Evolutionary conservation across 768 basidiomycete species (phyloP).

Genomic region (Tylopilus sp.): DNA sequence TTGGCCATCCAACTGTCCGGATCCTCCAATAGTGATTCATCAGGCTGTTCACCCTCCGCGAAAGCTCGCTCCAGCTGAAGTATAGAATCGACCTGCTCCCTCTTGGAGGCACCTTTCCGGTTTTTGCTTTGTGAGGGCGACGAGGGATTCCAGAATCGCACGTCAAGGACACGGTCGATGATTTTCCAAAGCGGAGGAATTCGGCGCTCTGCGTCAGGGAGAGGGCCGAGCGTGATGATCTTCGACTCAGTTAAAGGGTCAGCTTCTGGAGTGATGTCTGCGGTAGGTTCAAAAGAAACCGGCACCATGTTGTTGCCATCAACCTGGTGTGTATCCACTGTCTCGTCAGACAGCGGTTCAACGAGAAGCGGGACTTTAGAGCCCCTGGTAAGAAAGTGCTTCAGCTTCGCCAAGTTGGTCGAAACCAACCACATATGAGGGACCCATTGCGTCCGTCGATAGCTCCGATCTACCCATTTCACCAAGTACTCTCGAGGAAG

Average conservation of each 20-base stretch:
- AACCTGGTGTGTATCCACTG: constrained; percentile 26
- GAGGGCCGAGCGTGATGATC: constrained; percentile 33
- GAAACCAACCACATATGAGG: constrained; percentile 88
- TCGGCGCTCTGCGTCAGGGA: constrained; percentile 66
- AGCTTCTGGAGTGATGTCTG: constrained; percentile 34
- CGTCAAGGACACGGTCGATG: constrained; percentile 87
- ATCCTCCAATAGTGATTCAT: constrained; percentile 49
- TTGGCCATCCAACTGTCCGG: constrained; percentile 49
- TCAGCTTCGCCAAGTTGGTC: constrained; percentile 61
- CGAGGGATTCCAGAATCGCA: constrained; percentile 58
- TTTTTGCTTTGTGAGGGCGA: constrained; percentile 11
- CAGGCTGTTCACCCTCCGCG: constrained; percentile 63
- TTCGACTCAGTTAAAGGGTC: constrained; percentile 30
- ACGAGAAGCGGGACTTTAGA: constrained; percentile 64
- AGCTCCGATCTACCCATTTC: constrained; percentile 83
- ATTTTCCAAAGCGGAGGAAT: constrained; percentile 85
- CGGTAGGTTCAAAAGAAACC: constrained; percentile 40
- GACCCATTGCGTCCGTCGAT: constrained; percentile 81
- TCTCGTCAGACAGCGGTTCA: constrained; percentile 34
- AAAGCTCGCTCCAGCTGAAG: constrained; percentile 39
- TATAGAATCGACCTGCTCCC: constrained; percentile 31
- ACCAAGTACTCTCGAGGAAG: constrained; percentile 92
- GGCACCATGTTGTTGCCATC: constrained; percentile 19
- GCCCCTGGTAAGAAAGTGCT: constrained; percentile 71
- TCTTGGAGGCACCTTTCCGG: constrained; percentile 19